Conservation (phyloP, 345 rosid species). For the Diplotaxis tenuifolia region DNA sequence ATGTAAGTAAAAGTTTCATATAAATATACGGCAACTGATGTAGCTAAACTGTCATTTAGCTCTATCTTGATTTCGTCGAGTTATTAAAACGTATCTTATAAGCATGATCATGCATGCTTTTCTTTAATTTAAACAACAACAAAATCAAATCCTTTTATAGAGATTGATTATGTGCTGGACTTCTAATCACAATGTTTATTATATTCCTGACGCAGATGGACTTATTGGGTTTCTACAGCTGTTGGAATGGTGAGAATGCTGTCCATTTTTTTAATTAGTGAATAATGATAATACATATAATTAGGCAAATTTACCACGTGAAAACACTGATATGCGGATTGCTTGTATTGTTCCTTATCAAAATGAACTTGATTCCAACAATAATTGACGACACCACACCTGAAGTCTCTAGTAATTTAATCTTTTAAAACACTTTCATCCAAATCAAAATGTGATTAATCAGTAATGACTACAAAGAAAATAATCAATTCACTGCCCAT, state of each 20-base stretch:
- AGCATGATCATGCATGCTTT: constrained; percentile 11
- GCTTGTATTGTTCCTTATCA: neutral
- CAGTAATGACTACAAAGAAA: neutral
- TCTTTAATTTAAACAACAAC: neutral
- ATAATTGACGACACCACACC: neutral
- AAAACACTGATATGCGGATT: neutral
- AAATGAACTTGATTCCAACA: constrained; percentile 2
- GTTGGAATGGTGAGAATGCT: constrained; percentile 46
- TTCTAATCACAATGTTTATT: neutral
- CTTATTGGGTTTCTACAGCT: constrained; percentile 45
- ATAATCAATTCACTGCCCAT: neutral
- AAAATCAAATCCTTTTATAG: neutral
- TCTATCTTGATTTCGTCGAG: neutral
- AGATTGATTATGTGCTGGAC: neutral
- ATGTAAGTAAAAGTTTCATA: neutral
- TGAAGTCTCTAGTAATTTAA: neutral
- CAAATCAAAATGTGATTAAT: neutral
- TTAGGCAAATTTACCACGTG: neutral
- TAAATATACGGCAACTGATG: neutral
- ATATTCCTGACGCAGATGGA: constrained; percentile 42
- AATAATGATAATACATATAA: neutral
- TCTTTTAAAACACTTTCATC: neutral
- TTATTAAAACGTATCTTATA: neutral
- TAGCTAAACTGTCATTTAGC: neutral
- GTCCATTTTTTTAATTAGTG: neutral